Base-by-base conservation (phyloP, 257 asterid genomes). In the Knoxia roxburghii region DNA sequence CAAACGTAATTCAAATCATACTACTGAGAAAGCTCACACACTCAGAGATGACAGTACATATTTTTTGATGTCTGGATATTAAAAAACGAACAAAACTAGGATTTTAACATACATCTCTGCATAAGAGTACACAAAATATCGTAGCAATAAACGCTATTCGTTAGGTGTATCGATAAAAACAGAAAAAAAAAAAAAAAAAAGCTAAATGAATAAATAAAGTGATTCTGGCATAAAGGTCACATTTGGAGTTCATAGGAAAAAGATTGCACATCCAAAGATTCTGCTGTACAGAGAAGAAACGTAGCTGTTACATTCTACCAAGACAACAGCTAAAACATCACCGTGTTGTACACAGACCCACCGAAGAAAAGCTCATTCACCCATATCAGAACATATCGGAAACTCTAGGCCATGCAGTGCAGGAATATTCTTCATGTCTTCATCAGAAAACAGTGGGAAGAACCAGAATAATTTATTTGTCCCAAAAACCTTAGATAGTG, bases 371-470 rank as follows among this genome's bases (percentile, higher is more conserved):
- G 58, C 73, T 85, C 77, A 84, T 55, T 78, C 86, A 62, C 67
- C 80, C 49, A 41, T 32, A 33, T 82, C 80, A 2, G 91, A 65
- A 63, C 82, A 78, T 7, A 83, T 82, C 13, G 97, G 94, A 72
- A 82, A 91, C 61, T 88, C 85, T 50, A 91, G 64, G 66, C 96
- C 96, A 45, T 81, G 77, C 52, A 85, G 86, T 56, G 93, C 95
- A 70, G 87, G 86, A 69, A 86, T 78, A 71, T 75, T 74, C 83
- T 83, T 89, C 84, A 91, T 57, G 74, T 86, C 96, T 69, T 78
- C 87, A 70, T 81, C 88, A 3, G 97, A 78, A 80, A 73, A 85
- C 64, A 88, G 23, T 6, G 95, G 97, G 24, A 91, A 72, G 46
- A 80, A 79, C 97, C 97, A 88, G 37, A 79, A 72, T 60, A 57